A percentile compares a stretch with the other conserved stretches of the same genome.
Evolutionary conservation across 352 stramenopile species (phyloP).

Genomic region (Elongisporangium prolatum): DNA sequence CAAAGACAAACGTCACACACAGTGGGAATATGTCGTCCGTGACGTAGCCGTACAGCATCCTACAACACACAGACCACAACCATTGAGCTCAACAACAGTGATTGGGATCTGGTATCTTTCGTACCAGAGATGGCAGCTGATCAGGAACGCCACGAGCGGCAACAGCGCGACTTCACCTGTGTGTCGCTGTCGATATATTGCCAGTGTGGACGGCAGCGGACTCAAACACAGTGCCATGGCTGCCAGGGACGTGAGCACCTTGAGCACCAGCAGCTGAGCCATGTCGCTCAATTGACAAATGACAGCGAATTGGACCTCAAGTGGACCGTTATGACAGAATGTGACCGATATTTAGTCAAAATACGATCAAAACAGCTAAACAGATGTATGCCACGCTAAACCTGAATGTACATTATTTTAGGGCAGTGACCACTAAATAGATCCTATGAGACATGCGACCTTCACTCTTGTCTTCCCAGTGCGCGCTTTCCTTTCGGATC

Average conservation of each 20-base stretch:
- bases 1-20: constrained; percentile 43
- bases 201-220: constrained; percentile 13
- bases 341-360: no score
- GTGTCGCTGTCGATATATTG: constrained; percentile 12
- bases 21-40: constrained; percentile 35
- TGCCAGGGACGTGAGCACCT: constrained; percentile 14
- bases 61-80: not conserved
- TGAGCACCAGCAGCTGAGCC: constrained; percentile 10
- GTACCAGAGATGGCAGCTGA: constrained; percentile 17
- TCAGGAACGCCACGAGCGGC: constrained; percentile 16
- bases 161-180: constrained; percentile 16
- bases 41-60: constrained; percentile 37
- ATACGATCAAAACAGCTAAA: no score
- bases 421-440: no score
- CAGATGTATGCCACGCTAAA: no score
- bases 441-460: no score
- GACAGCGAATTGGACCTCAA: no score
- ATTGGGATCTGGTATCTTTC: not conserved
- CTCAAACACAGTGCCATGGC: constrained; percentile 16
- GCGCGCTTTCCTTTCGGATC: no score
- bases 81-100: not conserved
- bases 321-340: no score
- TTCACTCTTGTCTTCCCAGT: no score
- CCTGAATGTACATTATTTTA: no score
- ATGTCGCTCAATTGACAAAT: no score